These are phyloP conservation scores for Croton setiger DNA, from an alignment of 441 rosid genomes.

Conservation along the genomic window DNA sequence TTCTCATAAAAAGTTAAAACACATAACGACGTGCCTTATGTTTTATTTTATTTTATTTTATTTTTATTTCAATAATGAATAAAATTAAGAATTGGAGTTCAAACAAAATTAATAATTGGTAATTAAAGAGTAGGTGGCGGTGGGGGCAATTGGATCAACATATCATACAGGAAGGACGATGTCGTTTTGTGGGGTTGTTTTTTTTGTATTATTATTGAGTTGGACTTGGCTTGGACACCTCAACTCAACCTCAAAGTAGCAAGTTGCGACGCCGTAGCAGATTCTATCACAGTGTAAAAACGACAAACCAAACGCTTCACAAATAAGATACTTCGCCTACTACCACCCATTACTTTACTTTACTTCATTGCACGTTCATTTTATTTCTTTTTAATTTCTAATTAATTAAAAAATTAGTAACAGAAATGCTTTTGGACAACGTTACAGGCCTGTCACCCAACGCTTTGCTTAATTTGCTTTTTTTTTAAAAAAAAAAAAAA, in stretches of 20 bases:
- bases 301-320: neutral
- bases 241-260: neutral
- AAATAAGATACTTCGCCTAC: slow-evolving; percentile 1
- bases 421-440: neutral
- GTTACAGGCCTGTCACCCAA: slow-evolving; percentile 9
- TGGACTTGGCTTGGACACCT: no score
- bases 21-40: no score
- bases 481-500: neutral
- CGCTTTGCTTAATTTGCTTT: neutral
- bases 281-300: neutral
- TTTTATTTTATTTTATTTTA: no score
- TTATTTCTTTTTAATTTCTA: neutral
- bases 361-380: slow-evolving; percentile 35
- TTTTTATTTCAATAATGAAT: neutral
- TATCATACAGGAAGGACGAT: neutral
- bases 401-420: neutral
- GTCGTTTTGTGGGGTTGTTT: neutral
- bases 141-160: neutral
- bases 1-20: no score
- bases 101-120: neutral
- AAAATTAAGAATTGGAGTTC: neutral
- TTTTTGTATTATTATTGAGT: neutral
- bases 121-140: neutral
- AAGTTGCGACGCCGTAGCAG: neutral
- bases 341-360: neutral